Base-by-base conservation (phyloP, 768 basidiomycete species). In the Cystobasidium tubakii region DNA sequence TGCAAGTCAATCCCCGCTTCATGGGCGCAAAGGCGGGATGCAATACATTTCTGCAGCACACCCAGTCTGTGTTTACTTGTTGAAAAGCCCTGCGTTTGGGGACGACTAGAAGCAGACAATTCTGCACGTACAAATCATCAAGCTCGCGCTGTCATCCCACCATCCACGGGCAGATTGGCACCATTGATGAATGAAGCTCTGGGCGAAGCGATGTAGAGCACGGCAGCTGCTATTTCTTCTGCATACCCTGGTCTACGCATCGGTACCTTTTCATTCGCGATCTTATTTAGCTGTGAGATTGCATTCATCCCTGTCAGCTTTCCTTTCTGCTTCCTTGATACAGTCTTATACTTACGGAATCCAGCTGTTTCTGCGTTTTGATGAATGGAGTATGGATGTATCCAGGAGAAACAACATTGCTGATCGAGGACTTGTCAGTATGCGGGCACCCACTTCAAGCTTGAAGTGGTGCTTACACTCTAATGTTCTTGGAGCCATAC, bases 171-270 rank as follows among this genome's bases (percentile, higher is more conserved):
- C 29, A 60, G 13, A 60, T 60, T 60, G 13, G 57, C 57, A 29
- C 57, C 57, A 21, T 60, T 60, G 33, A 60, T 60, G 57, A 60
- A 60, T 4, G 57, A 60, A 15, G 57, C 57, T 31, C 57, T 27
- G 6, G 57, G 57, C 17, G 57, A 60, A 60, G 29, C 25, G 6
- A 60, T 34, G 57, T 15, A 60, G 33, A 60, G 57, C 15, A 60
- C 57, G 23, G 57, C 57, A 6, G 57, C 57, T 60, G 57, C 57
- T 29, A 60, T 60, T 25, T 60, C 57, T 21, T 60, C 57, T 6
- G 57, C 57, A 21, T 60, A 60, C 6, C 57, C 57, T 60, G 57
- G 57, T 60, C 57, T 3, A 15, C 27, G 4, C 27, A 23, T 17
- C 15, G 57, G 57, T 21, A 60, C 57, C 57, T 60, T 60, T 21